phyloP scores from a whole-genome alignment of 768 basidiomycete species.

The Nidula microcarpa region DNA sequence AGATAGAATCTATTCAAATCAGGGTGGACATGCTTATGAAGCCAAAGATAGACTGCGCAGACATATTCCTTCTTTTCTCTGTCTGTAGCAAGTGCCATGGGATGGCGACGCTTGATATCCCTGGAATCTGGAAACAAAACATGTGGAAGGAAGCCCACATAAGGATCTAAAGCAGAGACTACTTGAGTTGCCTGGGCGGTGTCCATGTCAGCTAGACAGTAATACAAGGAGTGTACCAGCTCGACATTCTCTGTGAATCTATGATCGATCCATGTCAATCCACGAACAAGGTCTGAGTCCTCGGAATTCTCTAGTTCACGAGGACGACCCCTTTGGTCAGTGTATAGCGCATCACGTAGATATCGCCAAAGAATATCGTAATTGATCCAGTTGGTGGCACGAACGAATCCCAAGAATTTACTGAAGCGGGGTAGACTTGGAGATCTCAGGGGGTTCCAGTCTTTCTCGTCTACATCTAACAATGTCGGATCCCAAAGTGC shows the following conservation, averaged over 20 bases:
- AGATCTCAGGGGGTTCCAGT: not conserved
- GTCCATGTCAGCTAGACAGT: conserved; percentile 5
- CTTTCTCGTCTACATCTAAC: not conserved
- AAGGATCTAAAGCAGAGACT: conserved; percentile 2
- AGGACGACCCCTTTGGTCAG: conserved; percentile 3
- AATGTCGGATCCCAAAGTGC: not conserved
- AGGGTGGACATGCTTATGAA: conserved; percentile 7
- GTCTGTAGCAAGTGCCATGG: not conserved
- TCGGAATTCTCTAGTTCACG: conserved; percentile 4
- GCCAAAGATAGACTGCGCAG: conserved; percentile 5
- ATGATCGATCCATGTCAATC: conserved; percentile 8
- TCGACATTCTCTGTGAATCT: conserved; percentile 8
- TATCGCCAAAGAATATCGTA: conserved; percentile 7
- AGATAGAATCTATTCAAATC: conserved; percentile 6
- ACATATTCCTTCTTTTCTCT: conserved; percentile 4
- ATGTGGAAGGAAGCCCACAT: conserved; percentile 3
- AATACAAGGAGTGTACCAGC: conserved; percentile 5
- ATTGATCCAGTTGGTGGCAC: conserved; percentile 7
- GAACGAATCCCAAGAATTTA: not conserved
- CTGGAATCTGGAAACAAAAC: conserved; percentile 2
- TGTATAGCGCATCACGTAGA: conserved; percentile 4
- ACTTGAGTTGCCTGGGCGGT: conserved; percentile 5
- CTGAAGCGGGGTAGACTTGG: conserved; percentile 4
- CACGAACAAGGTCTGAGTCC: conserved; percentile 4
- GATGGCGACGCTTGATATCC: not conserved